phyloP scores from a whole-genome alignment of 2,329 filamentous ascomycete species.

The Talaromyces sp. region DNA sequence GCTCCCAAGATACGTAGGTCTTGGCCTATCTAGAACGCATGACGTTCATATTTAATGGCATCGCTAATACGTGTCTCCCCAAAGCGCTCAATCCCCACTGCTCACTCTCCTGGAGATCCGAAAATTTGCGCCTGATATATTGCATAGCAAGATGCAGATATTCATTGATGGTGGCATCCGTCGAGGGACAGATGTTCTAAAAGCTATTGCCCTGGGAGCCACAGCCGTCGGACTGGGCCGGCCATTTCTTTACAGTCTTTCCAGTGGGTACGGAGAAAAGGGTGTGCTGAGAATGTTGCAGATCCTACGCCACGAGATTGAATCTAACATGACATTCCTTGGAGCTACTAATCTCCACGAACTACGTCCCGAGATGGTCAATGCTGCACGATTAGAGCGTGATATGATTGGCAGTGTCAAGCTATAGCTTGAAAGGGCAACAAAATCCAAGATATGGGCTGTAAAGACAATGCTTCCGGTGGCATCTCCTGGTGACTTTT shows the following conservation, averaged over 20 bases:
- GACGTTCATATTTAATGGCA: neutral
- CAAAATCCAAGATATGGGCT: too few species aligned
- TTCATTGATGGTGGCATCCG: conserved; percentile 67
- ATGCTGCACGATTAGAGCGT: conserved; percentile 34
- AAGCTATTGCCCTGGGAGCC: conserved; percentile 67
- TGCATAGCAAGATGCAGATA: conserved; percentile 60
- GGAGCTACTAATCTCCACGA: conserved; percentile 33
- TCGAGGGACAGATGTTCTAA: conserved; percentile 69
- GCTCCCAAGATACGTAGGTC: conserved; percentile 49
- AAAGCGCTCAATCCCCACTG: conserved; percentile 51
- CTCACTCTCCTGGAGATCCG: conserved; percentile 66
- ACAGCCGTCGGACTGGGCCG: conserved; percentile 66
- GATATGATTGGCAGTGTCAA: conserved; percentile 35
- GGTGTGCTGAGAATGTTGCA: conserved; percentile 53
- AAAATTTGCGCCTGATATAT: conserved; percentile 62
- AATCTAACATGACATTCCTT: conserved; percentile 39
- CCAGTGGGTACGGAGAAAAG: conserved; percentile 58
- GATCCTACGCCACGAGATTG: conserved; percentile 37
- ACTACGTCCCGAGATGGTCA: conserved; percentile 34
- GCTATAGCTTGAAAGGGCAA: too few species aligned
- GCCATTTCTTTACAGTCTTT: conserved; percentile 62
- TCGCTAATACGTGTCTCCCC: conserved; percentile 2
- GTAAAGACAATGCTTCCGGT: too few species aligned
- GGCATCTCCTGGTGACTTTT: too few species aligned
- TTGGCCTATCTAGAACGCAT: neutral